Base-by-base conservation (phyloP, 2,329 filamentous ascomycete species). In the Tothia fuscella region DNA sequence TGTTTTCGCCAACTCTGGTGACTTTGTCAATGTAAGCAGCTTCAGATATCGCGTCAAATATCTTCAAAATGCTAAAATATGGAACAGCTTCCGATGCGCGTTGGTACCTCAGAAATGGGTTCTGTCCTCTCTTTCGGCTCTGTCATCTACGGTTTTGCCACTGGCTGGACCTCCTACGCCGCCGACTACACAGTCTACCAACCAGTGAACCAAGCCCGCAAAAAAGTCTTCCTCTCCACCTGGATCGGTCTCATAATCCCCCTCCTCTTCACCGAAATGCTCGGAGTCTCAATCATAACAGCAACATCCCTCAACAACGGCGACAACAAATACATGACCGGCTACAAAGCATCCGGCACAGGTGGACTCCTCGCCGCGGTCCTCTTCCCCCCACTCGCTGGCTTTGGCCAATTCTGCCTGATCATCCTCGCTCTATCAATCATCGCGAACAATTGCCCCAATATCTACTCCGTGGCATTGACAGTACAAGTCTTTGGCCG, bases 111-210 rank as follows among this genome's bases (percentile, higher is more conserved):
- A 1, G 80, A 85, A 53, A 60, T 80, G 42, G 72, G 80, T 44
- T 55, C 65, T 42, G 59, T 80, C 30, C 66, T 91, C 34, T 78
- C 75, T 43, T 82, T 82, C 52, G 71, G 76, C 33, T 70, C 78
- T 10, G 71, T 78, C 14, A 66, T 87, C 25, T 80, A 76, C 56
- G 74, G 80, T 29, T 80, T 82, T 54, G 70, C 78, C 14, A 78
- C 81, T 2, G 74, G 83, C 43, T 91, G 84, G 82, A 76, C 79
- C 1, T 72, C 72, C 5, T 82, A 79, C 46, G 81, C 82, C 0
- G 78, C 81, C 6, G 83, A 89, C 54, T 89, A 87, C 58, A 85
- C 80, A 17, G 80, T 85, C 38, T 88, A 88, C 59, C 82, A 87
- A 51, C 81, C 82, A 0, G 64, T 68, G 3, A 67, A 61, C 19